These are phyloP conservation scores for Trichoderma endophyticum DNA, from an alignment of 2,329 filamentous ascomycete genomes.

Conservation along the genomic window DNA sequence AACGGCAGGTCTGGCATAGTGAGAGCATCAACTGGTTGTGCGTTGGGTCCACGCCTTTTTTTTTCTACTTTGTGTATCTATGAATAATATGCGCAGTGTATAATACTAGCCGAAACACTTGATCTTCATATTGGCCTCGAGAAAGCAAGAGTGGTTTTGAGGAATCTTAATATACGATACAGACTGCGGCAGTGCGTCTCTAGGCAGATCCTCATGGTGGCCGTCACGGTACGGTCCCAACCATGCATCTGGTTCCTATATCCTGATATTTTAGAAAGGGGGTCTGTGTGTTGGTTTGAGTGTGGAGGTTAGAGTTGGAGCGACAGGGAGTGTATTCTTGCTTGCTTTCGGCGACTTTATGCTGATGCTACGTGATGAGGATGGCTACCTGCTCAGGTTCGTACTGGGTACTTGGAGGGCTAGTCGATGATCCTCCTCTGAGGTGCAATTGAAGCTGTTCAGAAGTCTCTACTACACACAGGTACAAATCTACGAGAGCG, in stretches of 20 bases:
- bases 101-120: background rate
- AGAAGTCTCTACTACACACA: background rate
- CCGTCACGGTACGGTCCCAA: background rate
- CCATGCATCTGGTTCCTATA: background rate
- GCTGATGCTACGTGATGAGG: background rate
- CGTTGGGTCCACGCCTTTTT: slow-evolving; percentile 13
- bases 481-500: background rate
- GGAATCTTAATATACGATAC: background rate
- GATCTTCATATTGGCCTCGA: background rate
- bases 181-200: background rate
- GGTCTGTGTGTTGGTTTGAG: background rate
- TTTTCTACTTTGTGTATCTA: slow-evolving; percentile 3
- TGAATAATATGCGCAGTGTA: background rate
- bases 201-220: background rate
- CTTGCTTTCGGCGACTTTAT: background rate
- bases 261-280: background rate
- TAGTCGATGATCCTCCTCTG: background rate
- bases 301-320: background rate
- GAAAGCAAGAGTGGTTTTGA: background rate
- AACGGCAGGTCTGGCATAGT: slow-evolving; percentile 19
- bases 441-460: background rate
- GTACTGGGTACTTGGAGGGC: background rate
- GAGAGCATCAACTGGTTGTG: slow-evolving; percentile 19
- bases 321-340: background rate
- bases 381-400: background rate